These are phyloP conservation scores for Arthonia radiata DNA, from an alignment of 495 filamentous ascomycete species.

Conservation along the genomic window DNA sequence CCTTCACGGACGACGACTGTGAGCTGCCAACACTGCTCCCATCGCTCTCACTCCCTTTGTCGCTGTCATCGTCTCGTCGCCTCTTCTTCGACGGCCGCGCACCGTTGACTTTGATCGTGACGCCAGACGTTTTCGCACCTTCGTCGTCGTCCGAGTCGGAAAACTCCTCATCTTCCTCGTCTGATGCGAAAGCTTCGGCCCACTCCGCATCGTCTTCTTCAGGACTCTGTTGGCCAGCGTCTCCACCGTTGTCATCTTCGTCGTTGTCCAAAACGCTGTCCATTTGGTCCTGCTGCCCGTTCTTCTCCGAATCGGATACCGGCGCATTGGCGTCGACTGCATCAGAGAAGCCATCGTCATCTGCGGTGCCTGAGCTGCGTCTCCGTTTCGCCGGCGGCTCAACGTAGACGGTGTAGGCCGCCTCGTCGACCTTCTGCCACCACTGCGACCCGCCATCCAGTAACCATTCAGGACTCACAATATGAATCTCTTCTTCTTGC, in stretches of 20 bases:
- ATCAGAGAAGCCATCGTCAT: constrained; percentile 21
- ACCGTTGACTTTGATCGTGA: too few relatives aligned
- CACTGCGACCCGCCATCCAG: constrained; percentile 47
- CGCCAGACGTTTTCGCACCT: too few relatives aligned
- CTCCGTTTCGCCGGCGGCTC: constrained; percentile 17
- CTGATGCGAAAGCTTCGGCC: constrained; percentile 16
- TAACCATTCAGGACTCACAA: constrained; percentile 80
- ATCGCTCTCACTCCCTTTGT: constrained; percentile 11
- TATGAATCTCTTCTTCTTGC: too few relatives aligned
- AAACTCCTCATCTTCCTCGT: constrained; percentile 59
- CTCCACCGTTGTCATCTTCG: constrained; percentile 9
- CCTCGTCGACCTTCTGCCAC: constrained; percentile 58
- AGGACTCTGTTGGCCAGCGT: constrained; percentile 1
- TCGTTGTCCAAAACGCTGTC: constrained; percentile 1
- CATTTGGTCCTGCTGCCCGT: neutral
- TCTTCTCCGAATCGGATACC: constrained; percentile 5
- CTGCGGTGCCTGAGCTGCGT: constrained; percentile 17
- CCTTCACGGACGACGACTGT: constrained; percentile 1
- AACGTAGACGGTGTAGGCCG: constrained; percentile 33
- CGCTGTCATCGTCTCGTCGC: constrained; percentile 11
- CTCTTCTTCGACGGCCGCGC: too few relatives aligned
- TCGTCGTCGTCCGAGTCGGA: constrained; percentile 40
- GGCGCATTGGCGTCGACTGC: constrained; percentile 8
- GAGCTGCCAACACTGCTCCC: constrained; percentile 5
- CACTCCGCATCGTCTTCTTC: constrained; percentile 2